Evolutionary conservation across 306 rosid genomes (phyloP).

Genomic region (Luffa acutangula): DNA sequence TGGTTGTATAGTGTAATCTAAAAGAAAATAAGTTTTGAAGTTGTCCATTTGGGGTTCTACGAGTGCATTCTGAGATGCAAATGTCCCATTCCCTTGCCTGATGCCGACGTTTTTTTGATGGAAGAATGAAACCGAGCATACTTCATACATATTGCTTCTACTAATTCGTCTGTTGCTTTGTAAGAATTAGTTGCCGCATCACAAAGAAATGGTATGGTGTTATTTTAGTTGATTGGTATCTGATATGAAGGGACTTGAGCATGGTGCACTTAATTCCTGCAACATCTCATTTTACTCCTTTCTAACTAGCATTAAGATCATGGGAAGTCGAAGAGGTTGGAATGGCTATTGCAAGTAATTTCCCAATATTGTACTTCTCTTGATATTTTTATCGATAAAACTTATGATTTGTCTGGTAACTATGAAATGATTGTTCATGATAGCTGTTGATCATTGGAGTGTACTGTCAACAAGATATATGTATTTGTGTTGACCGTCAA

Average conservation of each 20-base stretch:
- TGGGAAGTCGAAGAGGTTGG: background rate
- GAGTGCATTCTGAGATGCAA: background rate
- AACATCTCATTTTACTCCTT: background rate
- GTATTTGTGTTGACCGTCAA: background rate
- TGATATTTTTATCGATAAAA: background rate
- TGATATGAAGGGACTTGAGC: background rate
- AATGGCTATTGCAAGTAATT: background rate
- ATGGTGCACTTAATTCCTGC: background rate
- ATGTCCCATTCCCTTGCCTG: background rate
- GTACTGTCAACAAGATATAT: background rate
- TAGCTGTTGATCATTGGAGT: background rate
- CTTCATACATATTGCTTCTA: background rate
- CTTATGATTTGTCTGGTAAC: background rate
- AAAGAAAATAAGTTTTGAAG: background rate
- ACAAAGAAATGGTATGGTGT: background rate
- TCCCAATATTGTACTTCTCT: background rate
- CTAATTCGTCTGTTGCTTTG: background rate
- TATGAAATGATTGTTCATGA: background rate
- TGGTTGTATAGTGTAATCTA: background rate
- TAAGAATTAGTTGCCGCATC: background rate
- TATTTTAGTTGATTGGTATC: background rate
- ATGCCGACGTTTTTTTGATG: background rate
- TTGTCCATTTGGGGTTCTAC: background rate
- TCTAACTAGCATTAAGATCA: background rate
- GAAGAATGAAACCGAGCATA: background rate